A percentile compares a stretch with the other conserved stretches of the same genome.
These are phyloP conservation scores for Pistacia vera DNA, from an alignment of 345 rosid genomes.

Conservation along the genomic window DNA sequence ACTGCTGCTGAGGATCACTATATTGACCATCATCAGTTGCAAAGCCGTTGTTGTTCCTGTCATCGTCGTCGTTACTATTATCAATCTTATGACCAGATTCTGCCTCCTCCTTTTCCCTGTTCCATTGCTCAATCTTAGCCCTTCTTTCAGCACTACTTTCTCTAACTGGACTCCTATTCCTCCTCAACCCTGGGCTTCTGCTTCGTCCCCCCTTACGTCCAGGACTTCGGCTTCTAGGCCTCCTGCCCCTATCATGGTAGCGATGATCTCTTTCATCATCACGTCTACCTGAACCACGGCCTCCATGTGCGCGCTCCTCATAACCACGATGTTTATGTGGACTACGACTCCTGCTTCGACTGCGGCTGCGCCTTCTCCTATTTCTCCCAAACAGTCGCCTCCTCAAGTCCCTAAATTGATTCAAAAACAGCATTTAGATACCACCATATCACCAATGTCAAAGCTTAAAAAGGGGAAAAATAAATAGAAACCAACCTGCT, in stretches of 20 bases:
- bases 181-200: constrained; percentile 42
- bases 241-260: constrained; percentile 41
- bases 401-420: constrained; percentile 52
- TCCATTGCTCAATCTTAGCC: constrained; percentile 65
- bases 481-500: constrained; percentile 34
- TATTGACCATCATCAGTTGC: constrained; percentile 28
- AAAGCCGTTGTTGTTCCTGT: constrained; percentile 21
- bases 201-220: constrained; percentile 42
- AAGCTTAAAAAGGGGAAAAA: too few relatives aligned
- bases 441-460: not conserved
- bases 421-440: not conserved
- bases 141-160: constrained; percentile 58
- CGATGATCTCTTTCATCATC: constrained; percentile 44
- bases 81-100: constrained; percentile 21
- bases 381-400: constrained; percentile 41
- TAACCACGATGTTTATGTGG: constrained; percentile 36
- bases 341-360: constrained; percentile 52
- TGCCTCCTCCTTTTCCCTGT: constrained; percentile 51
- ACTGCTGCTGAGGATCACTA: constrained; percentile 28
- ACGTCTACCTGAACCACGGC: constrained; percentile 41
- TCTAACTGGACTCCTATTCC: constrained; percentile 48
- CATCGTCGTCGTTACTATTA: constrained; percentile 15
- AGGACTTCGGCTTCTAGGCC: constrained; percentile 52
- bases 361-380: constrained; percentile 36
- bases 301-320: constrained; percentile 33